Conservation (phyloP, 371 early-diverging fungal species). For the Mortierella sp. region DNA sequence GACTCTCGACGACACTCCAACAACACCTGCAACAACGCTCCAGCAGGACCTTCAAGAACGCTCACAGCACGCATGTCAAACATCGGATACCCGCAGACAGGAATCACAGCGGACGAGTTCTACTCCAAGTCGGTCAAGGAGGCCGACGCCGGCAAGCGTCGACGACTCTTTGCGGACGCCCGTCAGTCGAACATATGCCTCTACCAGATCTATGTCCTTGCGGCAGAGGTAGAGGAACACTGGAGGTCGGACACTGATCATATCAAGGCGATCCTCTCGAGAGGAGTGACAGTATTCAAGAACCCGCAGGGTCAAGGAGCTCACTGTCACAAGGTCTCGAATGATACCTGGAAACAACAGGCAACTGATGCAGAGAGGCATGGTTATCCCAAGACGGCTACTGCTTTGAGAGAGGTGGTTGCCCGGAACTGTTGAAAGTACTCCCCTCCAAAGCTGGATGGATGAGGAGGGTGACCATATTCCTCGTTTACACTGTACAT, state of each 20-base stretch:
- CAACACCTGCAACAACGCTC: not conserved
- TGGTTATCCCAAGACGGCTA: not conserved
- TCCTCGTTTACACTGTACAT: not conserved
- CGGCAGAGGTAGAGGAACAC: slow-evolving; percentile 34
- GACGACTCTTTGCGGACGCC: slow-evolving; percentile 48
- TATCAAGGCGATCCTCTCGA: slow-evolving; percentile 18
- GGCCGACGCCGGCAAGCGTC: slow-evolving; percentile 28
- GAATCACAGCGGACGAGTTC: slow-evolving; percentile 19
- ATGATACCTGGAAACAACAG: slow-evolving; percentile 16
- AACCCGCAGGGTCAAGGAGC: slow-evolving; percentile 32
- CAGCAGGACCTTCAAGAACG: not conserved
- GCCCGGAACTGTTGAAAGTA: not conserved
- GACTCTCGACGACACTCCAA: not conserved
- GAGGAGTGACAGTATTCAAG: slow-evolving; percentile 27
- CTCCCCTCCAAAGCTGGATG: too few relatives aligned
- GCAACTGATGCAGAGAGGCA: slow-evolving; percentile 12
- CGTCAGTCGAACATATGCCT: slow-evolving; percentile 36
- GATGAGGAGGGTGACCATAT: too few relatives aligned
- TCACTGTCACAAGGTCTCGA: slow-evolving; percentile 21
- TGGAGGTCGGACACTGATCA: slow-evolving; percentile 5
- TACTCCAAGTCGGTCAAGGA: slow-evolving; percentile 23
- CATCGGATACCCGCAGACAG: slow-evolving; percentile 31
- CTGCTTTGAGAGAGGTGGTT: slow-evolving; percentile 13
- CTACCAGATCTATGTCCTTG: slow-evolving; percentile 29
- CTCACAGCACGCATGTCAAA: slow-evolving; percentile 17